Evolutionary conservation across 768 basidiomycete species (phyloP).

Genomic region (Exsudoporus frostii): DNA sequence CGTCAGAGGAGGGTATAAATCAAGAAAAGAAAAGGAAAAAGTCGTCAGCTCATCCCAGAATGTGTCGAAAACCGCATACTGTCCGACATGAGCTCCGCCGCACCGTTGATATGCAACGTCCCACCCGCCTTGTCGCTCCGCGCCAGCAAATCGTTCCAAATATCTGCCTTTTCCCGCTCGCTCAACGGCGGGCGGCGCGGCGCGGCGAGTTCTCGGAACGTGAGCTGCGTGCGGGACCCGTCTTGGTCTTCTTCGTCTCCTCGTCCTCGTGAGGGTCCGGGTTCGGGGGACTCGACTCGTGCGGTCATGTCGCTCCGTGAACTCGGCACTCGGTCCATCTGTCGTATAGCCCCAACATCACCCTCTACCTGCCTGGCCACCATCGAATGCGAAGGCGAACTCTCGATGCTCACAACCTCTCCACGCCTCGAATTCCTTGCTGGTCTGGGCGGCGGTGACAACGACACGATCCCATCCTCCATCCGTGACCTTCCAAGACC

Average conservation of each 20-base stretch:
- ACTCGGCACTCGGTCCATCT: constrained; percentile 23
- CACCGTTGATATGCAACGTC: constrained; percentile 54
- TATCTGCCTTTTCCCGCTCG: constrained; percentile 67
- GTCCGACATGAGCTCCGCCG: constrained; percentile 42
- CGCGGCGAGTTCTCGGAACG: constrained; percentile 47
- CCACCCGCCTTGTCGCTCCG: constrained; percentile 70
- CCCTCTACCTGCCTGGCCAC: constrained; percentile 1
- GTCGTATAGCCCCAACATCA: background rate
- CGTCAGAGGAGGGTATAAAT: background rate
- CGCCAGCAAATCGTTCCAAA: constrained; percentile 68
- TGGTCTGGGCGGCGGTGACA: constrained; percentile 31
- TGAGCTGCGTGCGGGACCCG: constrained; percentile 31
- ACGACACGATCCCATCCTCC: constrained; percentile 20
- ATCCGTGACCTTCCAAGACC: constrained; percentile 4
- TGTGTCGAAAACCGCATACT: constrained; percentile 36
- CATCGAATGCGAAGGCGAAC: constrained; percentile 7
- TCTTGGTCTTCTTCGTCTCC: constrained; percentile 3
- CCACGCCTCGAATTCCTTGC: constrained; percentile 14
- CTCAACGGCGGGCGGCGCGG: constrained; percentile 42
- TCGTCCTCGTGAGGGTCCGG: background rate
- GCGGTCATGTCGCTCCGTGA: constrained; percentile 33
- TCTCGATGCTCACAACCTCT: background rate
- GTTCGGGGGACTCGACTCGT: constrained; percentile 9
- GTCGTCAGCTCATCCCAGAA: constrained; percentile 15
- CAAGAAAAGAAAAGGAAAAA: background rate